A percentile compares a stretch with the other conserved stretches of the same genome.
phyloP scores from a whole-genome alignment of 1,284 basidiomycete species.

The Stygiomarasmius scandens region DNA sequence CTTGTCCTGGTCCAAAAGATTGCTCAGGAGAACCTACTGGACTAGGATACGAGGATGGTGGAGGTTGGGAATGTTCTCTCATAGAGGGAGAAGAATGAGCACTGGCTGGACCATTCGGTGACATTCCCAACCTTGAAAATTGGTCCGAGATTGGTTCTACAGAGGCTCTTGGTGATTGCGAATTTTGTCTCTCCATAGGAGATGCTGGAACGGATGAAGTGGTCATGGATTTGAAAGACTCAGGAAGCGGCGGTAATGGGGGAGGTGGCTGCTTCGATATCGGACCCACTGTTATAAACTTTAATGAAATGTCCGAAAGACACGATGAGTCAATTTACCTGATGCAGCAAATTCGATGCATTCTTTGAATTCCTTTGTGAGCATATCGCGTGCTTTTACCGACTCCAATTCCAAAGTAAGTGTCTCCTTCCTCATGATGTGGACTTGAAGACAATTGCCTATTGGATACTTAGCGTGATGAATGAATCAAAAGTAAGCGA shows the following conservation, averaged over 20 bases:
- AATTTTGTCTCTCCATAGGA: neutral
- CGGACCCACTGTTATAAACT: slow-evolving; percentile 8
- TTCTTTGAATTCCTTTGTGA: slow-evolving; percentile 78
- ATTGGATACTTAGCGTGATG: slow-evolving; percentile 13
- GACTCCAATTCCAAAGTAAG: slow-evolving; percentile 73
- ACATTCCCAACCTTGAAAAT: slow-evolving; percentile 27
- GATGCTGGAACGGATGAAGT: slow-evolving; percentile 8
- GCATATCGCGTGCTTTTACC: slow-evolving; percentile 61
- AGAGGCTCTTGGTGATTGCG: slow-evolving; percentile 13
- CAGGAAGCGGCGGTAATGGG: slow-evolving; percentile 51
- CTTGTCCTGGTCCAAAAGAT: slow-evolving; percentile 25
- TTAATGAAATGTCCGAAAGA: slow-evolving; percentile 2
- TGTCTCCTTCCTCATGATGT: slow-evolving; percentile 89
- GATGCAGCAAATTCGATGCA: slow-evolving; percentile 82
- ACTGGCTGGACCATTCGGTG: slow-evolving; percentile 28
- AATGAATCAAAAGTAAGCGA: slow-evolving; percentile 4
- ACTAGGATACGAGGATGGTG: slow-evolving; percentile 9
- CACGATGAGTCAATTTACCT: slow-evolving; percentile 49
- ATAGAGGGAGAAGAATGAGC: slow-evolving; percentile 6
- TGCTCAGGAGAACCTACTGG: slow-evolving; percentile 4
- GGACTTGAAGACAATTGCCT: slow-evolving; percentile 78
- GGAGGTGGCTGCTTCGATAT: slow-evolving; percentile 61
- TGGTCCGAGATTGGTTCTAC: slow-evolving; percentile 9
- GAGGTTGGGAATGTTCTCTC: slow-evolving; percentile 14
- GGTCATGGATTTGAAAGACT: slow-evolving; percentile 7